phyloP scores from a whole-genome alignment of 2,329 filamentous ascomycete genomes.

The Onygenales sp. region DNA sequence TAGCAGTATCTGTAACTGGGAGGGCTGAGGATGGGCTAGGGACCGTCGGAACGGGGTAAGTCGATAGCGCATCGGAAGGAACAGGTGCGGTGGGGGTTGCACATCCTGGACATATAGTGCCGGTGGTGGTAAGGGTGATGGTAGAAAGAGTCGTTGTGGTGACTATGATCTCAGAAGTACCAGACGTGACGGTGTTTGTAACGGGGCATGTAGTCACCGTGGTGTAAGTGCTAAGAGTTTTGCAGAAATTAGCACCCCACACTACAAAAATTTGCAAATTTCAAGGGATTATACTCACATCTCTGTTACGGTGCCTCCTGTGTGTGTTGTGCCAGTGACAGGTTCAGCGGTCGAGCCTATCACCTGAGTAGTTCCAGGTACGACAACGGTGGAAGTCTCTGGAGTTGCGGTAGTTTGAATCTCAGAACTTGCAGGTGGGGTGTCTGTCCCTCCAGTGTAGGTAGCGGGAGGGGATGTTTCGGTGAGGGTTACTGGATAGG shows the following conservation, averaged over 20 bases:
- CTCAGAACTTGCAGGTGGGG: background rate
- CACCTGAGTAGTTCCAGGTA: slow-evolving; percentile 9
- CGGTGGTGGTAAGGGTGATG: slow-evolving; percentile 20
- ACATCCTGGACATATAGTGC: slow-evolving; percentile 17
- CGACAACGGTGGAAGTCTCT: slow-evolving; percentile 12
- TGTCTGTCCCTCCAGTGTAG: background rate
- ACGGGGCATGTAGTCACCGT: slow-evolving; percentile 25
- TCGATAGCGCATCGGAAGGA: slow-evolving; percentile 20
- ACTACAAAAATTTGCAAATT: background rate
- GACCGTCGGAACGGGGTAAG: slow-evolving; percentile 16
- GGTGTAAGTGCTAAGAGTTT: background rate
- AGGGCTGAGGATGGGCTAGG: background rate
- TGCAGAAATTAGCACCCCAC: background rate
- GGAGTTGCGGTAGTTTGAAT: background rate
- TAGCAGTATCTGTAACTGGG: background rate
- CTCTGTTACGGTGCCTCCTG: slow-evolving; percentile 9
- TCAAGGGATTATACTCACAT: slow-evolving; percentile 2
- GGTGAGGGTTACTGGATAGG: slow-evolving; percentile 41
- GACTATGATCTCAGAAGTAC: slow-evolving; percentile 42
- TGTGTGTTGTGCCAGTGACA: slow-evolving; percentile 2
- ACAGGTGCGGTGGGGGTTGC: background rate
- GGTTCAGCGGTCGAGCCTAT: slow-evolving; percentile 6
- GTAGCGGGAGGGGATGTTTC: background rate
- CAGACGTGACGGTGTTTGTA: slow-evolving; percentile 26
- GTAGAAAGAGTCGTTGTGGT: slow-evolving; percentile 51